phyloP scores from a whole-genome alignment of 2,329 filamentous ascomycete genomes.

The Juglanconis sp. region DNA sequence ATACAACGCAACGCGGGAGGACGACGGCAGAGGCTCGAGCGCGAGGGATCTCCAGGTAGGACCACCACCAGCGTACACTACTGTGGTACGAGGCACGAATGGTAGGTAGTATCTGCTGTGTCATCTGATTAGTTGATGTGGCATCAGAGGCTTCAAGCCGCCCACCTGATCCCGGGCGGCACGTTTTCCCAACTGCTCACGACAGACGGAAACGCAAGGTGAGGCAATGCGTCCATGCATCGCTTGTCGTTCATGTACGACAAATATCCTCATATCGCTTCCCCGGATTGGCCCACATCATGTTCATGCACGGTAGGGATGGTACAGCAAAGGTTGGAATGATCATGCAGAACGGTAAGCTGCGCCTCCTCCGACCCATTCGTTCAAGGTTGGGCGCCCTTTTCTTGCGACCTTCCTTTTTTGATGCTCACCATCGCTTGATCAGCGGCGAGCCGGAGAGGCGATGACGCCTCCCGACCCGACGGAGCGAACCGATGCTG shows the following conservation, averaged over 20 bases:
- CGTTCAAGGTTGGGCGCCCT: background rate
- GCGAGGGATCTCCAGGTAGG: background rate
- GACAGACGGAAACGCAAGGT: slow-evolving; percentile 14
- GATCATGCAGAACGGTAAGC: background rate
- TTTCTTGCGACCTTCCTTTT: background rate
- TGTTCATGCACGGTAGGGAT: background rate
- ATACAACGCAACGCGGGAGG: background rate
- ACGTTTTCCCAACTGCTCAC: slow-evolving; percentile 11
- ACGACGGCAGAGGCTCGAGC: background rate
- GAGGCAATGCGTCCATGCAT: background rate
- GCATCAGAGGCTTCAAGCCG: too few species aligned
- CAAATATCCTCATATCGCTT: background rate
- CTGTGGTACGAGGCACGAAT: background rate
- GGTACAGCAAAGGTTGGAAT: background rate
- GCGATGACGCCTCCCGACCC: background rate
- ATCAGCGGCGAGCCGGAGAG: background rate
- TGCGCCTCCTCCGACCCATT: background rate
- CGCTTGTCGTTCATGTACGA: background rate
- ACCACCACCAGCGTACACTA: background rate
- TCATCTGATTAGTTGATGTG: background rate
- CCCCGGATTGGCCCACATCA: too few species aligned
- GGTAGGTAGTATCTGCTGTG: background rate
- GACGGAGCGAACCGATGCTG: background rate
- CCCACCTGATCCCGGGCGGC: background rate
- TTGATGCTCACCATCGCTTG: background rate